phyloP scores from a whole-genome alignment of 2,329 filamentous ascomycete genomes.

The Metarhizium humberi region DNA sequence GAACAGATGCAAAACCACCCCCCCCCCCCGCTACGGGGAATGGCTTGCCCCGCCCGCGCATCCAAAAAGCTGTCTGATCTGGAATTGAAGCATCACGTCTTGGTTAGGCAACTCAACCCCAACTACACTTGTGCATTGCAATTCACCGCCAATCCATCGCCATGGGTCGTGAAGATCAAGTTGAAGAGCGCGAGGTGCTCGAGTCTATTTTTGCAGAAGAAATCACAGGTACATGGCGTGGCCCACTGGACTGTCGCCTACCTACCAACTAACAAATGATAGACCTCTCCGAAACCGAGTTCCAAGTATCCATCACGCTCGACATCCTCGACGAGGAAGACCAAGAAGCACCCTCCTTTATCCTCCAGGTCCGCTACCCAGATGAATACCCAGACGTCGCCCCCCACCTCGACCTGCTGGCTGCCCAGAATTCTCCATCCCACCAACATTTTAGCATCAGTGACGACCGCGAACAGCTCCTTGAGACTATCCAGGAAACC shows the following conservation, averaged over 20 bases:
- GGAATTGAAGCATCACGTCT: neutral
- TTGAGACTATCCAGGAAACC: constrained; percentile 61
- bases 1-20: constrained; percentile 7
- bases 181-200: constrained; percentile 94
- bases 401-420: constrained; percentile 70
- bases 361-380: constrained; percentile 84
- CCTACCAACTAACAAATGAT: constrained; percentile 4
- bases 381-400: constrained; percentile 81
- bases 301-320: constrained; percentile 75
- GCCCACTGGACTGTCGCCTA: neutral
- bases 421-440: constrained; percentile 58
- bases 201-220: constrained; percentile 98
- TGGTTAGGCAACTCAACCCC: neutral
- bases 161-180: constrained; percentile 77
- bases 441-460: constrained; percentile 70
- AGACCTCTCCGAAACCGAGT: constrained; percentile 89
- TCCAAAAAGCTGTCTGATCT: neutral
- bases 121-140: neutral
- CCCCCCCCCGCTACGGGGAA: constrained; percentile 18
- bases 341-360: constrained; percentile 57
- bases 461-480: constrained; percentile 66
- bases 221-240: constrained; percentile 62
- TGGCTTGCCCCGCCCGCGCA: constrained; percentile 3
- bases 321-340: constrained; percentile 61
- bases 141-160: neutral